Base-by-base conservation (phyloP, 768 basidiomycete species). In the Mycena alexandri region DNA sequence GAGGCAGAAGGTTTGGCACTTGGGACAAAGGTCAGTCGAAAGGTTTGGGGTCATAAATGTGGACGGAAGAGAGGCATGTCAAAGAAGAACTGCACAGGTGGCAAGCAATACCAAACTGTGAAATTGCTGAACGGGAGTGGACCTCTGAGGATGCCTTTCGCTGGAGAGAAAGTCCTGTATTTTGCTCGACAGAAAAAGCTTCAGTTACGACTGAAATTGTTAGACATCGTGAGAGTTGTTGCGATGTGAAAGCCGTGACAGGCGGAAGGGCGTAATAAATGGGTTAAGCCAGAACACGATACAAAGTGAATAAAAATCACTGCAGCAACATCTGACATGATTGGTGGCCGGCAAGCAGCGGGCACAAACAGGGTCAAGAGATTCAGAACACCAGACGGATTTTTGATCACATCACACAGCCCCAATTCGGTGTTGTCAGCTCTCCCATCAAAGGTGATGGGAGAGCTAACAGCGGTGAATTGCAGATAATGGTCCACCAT, bases 191-290 rank as follows among this genome's bases (percentile, higher is more conserved):
- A n/a, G n/a, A n/a, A n/a, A n/a, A n/a, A n/a, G n/a, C n/a, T n/a
- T n/a, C n/a, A n/a, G n/a, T n/a, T n/a, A n/a, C n/a, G n/a, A n/a
- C n/a, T n/a, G n/a, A n/a, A n/a, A n/a, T n/a, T n/a, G n/a, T n/a
- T 34, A 52, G 50, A 52, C 51, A 52, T 52, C 29, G 33, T 34
- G 51, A 25, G 51, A 34, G 24, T 22, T n/a, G 46, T 47, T 21
- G 46, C n/a, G 46, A 47, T 22, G 21, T 9, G 9, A 47, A 47
- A 47, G 21, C 46, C n/a, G n/a, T n/a, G n/a, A n/a, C n/a, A n/a
- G n/a, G n/a, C n/a, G n/a, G n/a, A n/a, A n/a, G n/a, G n/a, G n/a
- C n/a, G n/a, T n/a, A n/a, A n/a, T n/a, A n/a, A n/a, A n/a, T n/a
- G n/a, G n/a, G n/a, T n/a, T n/a, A n/a, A n/a, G n/a, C n/a, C n/a